phyloP scores from a whole-genome alignment of 129 eudicot genomes.

The Flaveria trinervia region DNA sequence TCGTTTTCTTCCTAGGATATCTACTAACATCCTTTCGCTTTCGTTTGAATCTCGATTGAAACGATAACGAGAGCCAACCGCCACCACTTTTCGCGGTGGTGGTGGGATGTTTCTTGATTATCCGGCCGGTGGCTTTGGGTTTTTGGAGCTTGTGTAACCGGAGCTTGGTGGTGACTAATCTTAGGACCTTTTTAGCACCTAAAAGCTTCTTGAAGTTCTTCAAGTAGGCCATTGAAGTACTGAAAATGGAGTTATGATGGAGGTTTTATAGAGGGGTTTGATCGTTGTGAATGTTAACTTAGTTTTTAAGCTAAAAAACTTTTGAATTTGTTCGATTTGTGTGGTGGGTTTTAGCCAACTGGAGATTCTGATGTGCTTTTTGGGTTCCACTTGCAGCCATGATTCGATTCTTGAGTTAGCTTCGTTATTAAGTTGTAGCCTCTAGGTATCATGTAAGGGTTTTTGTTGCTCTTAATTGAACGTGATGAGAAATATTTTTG shows the following conservation, averaged over 20 bases:
- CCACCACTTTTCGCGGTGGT: constrained; percentile 19
- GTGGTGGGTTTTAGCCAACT: constrained; percentile 31
- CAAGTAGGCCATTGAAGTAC: constrained; percentile 52
- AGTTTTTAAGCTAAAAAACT: constrained; percentile 45
- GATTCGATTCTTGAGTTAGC: constrained; percentile 46
- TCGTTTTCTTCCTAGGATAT: constrained; percentile 33
- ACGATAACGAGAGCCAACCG: constrained; percentile 39
- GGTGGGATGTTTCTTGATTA: constrained; percentile 28
- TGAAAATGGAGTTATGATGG: constrained; percentile 15
- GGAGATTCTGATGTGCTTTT: constrained; percentile 35
- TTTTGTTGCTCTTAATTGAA: not conserved
- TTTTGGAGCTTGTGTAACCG: constrained; percentile 46
- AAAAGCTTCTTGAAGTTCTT: constrained; percentile 52
- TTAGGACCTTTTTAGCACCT: constrained; percentile 51
- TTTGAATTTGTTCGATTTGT: constrained; percentile 31
- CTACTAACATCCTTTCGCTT: constrained; percentile 20
- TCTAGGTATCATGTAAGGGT: not conserved
- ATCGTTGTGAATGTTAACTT: constrained; percentile 27
- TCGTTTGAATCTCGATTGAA: constrained; percentile 46
- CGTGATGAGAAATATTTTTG: not conserved
- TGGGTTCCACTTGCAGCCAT: constrained; percentile 24
- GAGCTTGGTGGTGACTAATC: constrained; percentile 44
- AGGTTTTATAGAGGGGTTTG: constrained; percentile 24
- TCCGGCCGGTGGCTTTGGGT: constrained; percentile 41
- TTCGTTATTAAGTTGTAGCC: constrained; percentile 35